Evolutionary conservation across 371 early-diverging fungal genomes (phyloP).

Genomic region (Syncephalastrum monosporum): DNA sequence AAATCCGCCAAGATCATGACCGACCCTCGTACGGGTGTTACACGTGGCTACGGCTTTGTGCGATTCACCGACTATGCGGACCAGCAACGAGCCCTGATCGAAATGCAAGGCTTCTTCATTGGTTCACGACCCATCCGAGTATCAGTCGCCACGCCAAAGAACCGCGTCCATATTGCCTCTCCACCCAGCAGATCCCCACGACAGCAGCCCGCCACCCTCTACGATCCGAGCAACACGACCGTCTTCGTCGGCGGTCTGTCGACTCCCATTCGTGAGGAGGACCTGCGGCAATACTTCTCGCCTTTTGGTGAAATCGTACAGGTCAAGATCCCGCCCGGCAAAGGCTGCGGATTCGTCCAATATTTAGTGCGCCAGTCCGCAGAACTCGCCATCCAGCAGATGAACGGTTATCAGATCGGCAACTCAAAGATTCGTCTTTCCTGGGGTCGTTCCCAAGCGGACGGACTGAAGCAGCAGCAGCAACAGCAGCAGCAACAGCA

Average conservation of each 20-base stretch:
- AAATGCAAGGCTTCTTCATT: slow-evolving; percentile 75
- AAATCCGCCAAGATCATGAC: slow-evolving; percentile 84
- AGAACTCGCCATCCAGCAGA: slow-evolving; percentile 82
- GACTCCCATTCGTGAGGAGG: slow-evolving; percentile 79
- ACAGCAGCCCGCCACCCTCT: slow-evolving; percentile 41
- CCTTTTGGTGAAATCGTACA: slow-evolving; percentile 88
- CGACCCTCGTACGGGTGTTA: slow-evolving; percentile 71
- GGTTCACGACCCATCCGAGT: slow-evolving; percentile 84
- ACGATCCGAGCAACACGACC: slow-evolving; percentile 90
- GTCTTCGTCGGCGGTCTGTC: slow-evolving; percentile 93
- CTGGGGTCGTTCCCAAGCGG: slow-evolving; percentile 86
- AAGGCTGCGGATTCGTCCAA: slow-evolving; percentile 94
- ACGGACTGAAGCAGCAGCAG: slow-evolving; percentile 23
- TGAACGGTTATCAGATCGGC: slow-evolving; percentile 86
- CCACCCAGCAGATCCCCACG: slow-evolving; percentile 26
- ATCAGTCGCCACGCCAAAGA: slow-evolving; percentile 79
- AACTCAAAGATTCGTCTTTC: slow-evolving; percentile 82
- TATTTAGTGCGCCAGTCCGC: slow-evolving; percentile 80
- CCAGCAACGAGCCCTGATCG: slow-evolving; percentile 72
- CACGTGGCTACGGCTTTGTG: slow-evolving; percentile 86
- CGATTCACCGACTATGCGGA: slow-evolving; percentile 74
- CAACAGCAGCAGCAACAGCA: slow-evolving; percentile 7
- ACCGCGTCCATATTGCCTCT: slow-evolving; percentile 10
- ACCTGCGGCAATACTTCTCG: slow-evolving; percentile 73
- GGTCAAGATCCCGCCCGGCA: slow-evolving; percentile 91